These are phyloP conservation scores for Eremothecium cymbalariae DNA, from an alignment of 1,139 yeast genomes.

Conservation along the genomic window DNA sequence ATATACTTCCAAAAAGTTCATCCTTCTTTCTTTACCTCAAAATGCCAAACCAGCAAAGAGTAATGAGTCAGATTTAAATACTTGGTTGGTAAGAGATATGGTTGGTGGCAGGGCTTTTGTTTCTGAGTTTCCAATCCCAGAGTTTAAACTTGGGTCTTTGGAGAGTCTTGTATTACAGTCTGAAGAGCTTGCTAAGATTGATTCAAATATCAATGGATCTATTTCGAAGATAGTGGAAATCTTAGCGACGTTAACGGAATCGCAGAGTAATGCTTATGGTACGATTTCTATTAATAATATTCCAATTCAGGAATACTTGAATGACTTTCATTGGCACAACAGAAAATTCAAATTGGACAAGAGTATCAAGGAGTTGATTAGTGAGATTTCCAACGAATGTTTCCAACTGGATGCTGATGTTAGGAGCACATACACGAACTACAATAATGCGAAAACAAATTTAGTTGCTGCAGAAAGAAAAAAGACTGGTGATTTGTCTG, in stretches of 20 bases:
- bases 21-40: conserved; percentile 41
- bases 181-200: conserved; percentile 79
- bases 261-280: conserved; percentile 40
- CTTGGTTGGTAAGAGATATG: conserved; percentile 34
- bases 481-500: conserved; percentile 87
- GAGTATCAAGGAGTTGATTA: conserved; percentile 68
- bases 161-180: conserved; percentile 86
- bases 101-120: conserved; percentile 33
- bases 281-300: conserved; percentile 42
- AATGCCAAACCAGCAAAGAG: conserved; percentile 43
- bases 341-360: conserved; percentile 80
- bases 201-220: conserved; percentile 60
- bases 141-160: conserved; percentile 87
- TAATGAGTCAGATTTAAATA: conserved; percentile 34
- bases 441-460: conserved; percentile 75
- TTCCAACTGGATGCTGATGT: conserved; percentile 77
- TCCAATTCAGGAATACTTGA: conserved; percentile 47
- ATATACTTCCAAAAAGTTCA: conserved; percentile 27
- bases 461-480: conserved; percentile 85
- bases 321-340: conserved; percentile 77
- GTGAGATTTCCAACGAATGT: conserved; percentile 66
- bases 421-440: conserved; percentile 56
- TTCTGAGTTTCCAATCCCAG: conserved; percentile 55
- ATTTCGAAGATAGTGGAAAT: conserved; percentile 72
- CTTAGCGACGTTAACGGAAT: conserved; percentile 43